phyloP scores from a whole-genome alignment of 108 stramenopile genomes.

The Cyclotella cryptica region DNA sequence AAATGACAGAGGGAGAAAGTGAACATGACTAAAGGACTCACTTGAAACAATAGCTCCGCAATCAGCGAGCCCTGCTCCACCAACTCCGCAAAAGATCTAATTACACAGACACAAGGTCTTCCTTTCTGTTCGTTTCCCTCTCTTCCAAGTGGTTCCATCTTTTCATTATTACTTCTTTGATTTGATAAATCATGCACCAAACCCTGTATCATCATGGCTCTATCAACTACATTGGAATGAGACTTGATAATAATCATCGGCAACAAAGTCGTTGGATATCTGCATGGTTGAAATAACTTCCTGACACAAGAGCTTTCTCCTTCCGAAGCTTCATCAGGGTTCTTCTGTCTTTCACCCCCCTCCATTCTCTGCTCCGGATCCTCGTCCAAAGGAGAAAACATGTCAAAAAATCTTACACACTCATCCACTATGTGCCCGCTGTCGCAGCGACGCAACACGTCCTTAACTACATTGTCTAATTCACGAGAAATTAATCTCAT shows the following conservation, averaged over 20 bases:
- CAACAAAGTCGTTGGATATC: conserved; percentile 37
- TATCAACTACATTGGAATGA: conserved; percentile 44
- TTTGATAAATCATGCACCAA: conserved; percentile 29
- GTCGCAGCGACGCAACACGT: background rate
- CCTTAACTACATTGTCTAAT: background rate
- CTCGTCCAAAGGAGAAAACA: conserved; percentile 33
- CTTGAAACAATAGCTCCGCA: conserved; percentile 45
- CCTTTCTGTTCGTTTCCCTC: background rate
- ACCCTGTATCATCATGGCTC: conserved; percentile 23
- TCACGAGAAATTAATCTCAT: background rate
- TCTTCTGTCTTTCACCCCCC: background rate
- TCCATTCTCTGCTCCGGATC: conserved; percentile 2
- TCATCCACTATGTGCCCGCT: conserved; percentile 11
- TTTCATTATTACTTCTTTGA: background rate
- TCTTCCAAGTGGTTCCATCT: background rate
- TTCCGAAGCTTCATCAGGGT: background rate
- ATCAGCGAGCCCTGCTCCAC: conserved; percentile 33
- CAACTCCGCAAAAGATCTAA: conserved; percentile 33
- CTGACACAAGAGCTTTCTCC: background rate
- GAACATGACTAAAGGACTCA: background rate
- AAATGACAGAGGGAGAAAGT: background rate
- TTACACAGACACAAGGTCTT: conserved; percentile 37
- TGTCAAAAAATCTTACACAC: conserved; percentile 27
- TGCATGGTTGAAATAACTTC: conserved; percentile 11
- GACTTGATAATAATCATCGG: conserved; percentile 45